Conservation (phyloP, 1,284 basidiomycete species). For the Fomitopsis palustris region DNA sequence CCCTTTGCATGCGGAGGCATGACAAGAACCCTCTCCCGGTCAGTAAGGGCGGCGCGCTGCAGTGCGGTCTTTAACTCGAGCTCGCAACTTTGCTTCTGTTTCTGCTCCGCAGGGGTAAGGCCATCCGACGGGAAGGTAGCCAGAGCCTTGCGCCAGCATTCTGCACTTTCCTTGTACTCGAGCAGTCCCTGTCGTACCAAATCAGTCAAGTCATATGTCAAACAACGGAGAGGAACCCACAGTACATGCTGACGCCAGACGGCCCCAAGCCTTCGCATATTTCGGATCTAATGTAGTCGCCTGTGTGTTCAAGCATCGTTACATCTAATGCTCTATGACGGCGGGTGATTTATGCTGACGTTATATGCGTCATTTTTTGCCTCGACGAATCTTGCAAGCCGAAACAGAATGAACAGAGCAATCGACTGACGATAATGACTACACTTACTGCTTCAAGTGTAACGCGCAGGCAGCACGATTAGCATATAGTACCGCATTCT, state of each 20-base stretch:
- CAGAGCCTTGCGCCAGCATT: constrained; percentile 22
- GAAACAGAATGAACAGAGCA: not conserved
- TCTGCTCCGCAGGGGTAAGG: constrained; percentile 20
- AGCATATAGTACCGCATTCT: constrained; percentile 33
- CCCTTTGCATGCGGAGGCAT: not conserved
- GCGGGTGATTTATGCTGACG: not conserved
- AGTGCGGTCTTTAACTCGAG: constrained; percentile 10
- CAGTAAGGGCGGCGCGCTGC: not conserved
- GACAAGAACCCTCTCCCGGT: not conserved
- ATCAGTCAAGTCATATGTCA: no score
- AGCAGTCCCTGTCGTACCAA: constrained; percentile 13
- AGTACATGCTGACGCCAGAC: constrained; percentile 28
- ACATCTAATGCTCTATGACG: not conserved
- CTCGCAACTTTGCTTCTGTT: constrained; percentile 27
- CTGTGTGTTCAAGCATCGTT: not conserved
- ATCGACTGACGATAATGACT: not conserved
- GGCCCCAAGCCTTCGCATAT: constrained; percentile 35
- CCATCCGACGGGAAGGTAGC: constrained; percentile 19
- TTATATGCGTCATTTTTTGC: constrained; percentile 8
- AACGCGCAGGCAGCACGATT: constrained; percentile 35
- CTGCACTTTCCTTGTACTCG: constrained; percentile 12
- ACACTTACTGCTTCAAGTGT: constrained; percentile 16
- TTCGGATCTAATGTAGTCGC: constrained; percentile 26
- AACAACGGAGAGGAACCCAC: constrained; percentile 16
- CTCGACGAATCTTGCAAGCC: constrained; percentile 2